These are phyloP conservation scores for Colletotrichum plurivorum DNA, from an alignment of 2,329 filamentous ascomycete genomes.

Conservation along the genomic window DNA sequence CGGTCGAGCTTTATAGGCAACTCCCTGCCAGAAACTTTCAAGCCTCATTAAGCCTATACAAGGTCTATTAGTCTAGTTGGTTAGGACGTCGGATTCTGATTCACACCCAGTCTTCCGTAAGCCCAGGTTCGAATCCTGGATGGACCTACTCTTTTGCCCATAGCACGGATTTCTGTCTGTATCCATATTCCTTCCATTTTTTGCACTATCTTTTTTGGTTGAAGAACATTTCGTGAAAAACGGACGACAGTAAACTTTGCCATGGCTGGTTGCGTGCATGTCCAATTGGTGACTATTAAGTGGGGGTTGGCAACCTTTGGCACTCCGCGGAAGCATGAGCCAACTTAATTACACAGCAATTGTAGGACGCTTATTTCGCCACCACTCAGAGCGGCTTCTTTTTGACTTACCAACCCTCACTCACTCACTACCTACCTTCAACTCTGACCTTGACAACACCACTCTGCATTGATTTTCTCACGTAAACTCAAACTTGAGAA, in stretches of 20 bases:
- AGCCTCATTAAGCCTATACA: no score
- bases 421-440: neutral
- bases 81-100: constrained; percentile 42
- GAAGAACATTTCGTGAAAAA: neutral
- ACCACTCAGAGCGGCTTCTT: constrained; percentile 33
- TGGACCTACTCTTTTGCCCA: constrained; percentile 19
- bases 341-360: neutral
- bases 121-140: constrained; percentile 42
- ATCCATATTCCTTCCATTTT: no score
- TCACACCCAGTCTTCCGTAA: constrained; percentile 22
- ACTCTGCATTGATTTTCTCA: neutral
- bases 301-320: neutral
- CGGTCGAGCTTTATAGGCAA: no score
- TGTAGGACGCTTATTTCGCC: constrained; percentile 12
- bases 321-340: neutral
- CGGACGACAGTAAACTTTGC: constrained; percentile 14
- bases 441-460: neutral
- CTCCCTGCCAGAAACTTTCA: accelerated
- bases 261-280: neutral
- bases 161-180: accelerated
- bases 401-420: constrained; percentile 6
- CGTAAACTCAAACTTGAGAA: neutral
- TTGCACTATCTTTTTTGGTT: no score
- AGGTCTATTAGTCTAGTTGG: constrained; percentile 42
- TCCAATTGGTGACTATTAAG: constrained; percentile 29